Evolutionary conservation across 2,329 filamentous ascomycete species (phyloP).

Genomic region (Zymoseptoria crescenta): DNA sequence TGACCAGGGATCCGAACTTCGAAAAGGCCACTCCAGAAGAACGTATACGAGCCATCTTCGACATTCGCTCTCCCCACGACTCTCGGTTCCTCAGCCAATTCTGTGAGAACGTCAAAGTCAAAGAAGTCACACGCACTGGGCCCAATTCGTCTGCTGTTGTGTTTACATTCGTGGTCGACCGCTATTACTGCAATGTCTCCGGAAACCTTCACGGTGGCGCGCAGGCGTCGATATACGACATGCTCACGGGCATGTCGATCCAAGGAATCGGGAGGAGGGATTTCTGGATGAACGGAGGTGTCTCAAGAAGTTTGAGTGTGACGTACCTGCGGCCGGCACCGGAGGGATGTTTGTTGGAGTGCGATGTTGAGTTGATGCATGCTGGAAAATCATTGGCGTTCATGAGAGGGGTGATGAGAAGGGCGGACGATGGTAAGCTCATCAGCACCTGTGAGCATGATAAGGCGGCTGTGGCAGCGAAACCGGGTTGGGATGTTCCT

Average conservation of each 20-base stretch:
- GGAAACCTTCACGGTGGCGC: conserved; percentile 48
- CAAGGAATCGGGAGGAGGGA: conserved; percentile 20
- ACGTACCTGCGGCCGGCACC: conserved; percentile 39
- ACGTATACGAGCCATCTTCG: conserved; percentile 17
- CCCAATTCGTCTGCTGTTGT: conserved; percentile 31
- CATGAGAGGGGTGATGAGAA: conserved; percentile 35
- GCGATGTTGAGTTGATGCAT: conserved; percentile 40
- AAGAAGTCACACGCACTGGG: conserved; percentile 30
- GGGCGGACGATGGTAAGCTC: conserved; percentile 28
- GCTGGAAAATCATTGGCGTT: conserved; percentile 36
- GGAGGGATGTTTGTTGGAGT: conserved; percentile 33
- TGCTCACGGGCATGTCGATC: conserved; percentile 39
- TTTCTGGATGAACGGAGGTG: conserved; percentile 40
- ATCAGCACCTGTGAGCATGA: conserved; percentile 31
- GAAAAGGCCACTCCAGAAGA: conserved; percentile 16
- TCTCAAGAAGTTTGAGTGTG: conserved; percentile 37
- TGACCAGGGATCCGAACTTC: conserved; percentile 7
- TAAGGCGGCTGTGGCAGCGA: conserved; percentile 24
- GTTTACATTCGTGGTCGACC: conserved; percentile 39
- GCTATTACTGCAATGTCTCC: conserved; percentile 40
- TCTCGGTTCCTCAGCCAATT: conserved; percentile 13
- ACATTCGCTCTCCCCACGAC: conserved; percentile 11
- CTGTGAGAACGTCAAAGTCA: conserved; percentile 20
- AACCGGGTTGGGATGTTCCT: conserved; percentile 12
- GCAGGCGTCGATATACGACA: conserved; percentile 46